Conservation (phyloP, 2,329 filamentous ascomycete genomes). For the Phialemoniopsis sp. region DNA sequence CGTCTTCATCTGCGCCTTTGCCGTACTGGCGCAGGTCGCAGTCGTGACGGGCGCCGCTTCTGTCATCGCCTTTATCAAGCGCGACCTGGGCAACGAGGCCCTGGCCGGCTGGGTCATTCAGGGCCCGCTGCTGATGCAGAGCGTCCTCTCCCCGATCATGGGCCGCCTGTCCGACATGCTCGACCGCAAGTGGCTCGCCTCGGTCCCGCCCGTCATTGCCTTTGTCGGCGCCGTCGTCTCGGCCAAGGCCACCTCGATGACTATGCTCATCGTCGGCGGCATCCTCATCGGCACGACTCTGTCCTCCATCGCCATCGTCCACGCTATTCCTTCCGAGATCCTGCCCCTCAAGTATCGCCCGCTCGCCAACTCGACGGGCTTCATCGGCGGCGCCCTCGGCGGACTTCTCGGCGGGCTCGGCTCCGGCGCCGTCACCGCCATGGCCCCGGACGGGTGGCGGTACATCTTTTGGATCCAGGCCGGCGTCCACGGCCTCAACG, state of each 20-base stretch:
- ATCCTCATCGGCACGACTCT: constrained; percentile 43
- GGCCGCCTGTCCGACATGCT: constrained; percentile 51
- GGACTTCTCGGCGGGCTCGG: constrained; percentile 45
- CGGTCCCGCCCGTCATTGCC: constrained; percentile 44
- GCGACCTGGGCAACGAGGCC: constrained; percentile 42
- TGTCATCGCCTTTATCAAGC: constrained; percentile 48
- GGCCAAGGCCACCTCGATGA: constrained; percentile 48
- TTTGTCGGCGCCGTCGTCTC: constrained; percentile 47
- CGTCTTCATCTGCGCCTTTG: constrained; percentile 25
- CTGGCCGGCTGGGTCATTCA: constrained; percentile 52
- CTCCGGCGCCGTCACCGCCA: constrained; percentile 44
- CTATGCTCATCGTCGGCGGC: constrained; percentile 49
- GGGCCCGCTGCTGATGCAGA: constrained; percentile 52
- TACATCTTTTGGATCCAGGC: constrained; percentile 54
- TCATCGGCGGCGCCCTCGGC: constrained; percentile 42
- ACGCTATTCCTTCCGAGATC: constrained; percentile 41
- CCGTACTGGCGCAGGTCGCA: constrained; percentile 46
- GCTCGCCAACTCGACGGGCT: constrained; percentile 48
- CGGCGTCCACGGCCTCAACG: constrained; percentile 39
- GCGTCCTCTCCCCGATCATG: constrained; percentile 47
- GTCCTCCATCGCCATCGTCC: constrained; percentile 37
- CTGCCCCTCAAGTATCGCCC: constrained; percentile 44
- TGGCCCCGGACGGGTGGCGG: constrained; percentile 40
- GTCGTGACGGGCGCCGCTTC: constrained; percentile 50
- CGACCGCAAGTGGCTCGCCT: constrained; percentile 46